A percentile compares a stretch with the other conserved stretches of the same genome.
phyloP scores from a whole-genome alignment of 2,329 filamentous ascomycete species.

The Sclerotiophoma versabilis region DNA sequence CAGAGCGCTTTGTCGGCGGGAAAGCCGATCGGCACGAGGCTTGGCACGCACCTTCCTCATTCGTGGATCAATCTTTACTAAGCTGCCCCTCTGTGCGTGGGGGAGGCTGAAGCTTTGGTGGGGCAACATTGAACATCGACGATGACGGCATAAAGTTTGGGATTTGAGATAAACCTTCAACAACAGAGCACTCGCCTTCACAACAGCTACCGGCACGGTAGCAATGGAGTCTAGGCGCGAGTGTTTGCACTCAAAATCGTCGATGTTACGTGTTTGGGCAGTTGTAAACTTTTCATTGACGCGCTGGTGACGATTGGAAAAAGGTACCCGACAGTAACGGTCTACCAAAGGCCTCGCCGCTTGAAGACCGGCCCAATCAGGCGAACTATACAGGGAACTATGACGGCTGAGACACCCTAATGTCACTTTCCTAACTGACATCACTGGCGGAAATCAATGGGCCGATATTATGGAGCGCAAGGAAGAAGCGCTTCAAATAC shows the following conservation, averaged over 20 bases:
- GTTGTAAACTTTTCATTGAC: conserved; percentile 27
- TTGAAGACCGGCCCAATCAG: conserved; percentile 30
- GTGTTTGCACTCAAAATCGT: not conserved
- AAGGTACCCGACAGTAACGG: conserved; percentile 15
- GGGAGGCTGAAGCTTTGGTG: conserved; percentile 18
- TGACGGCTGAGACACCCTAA: conserved; percentile 16
- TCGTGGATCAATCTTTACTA: conserved; percentile 10
- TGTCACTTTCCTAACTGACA: conserved; percentile 38
- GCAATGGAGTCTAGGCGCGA: not conserved
- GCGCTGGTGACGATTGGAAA: conserved; percentile 32
- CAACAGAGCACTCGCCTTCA: not conserved
- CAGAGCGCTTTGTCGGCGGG: not conserved
- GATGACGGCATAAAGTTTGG: conserved; percentile 11
- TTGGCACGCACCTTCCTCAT: not conserved
- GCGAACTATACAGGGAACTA: conserved; percentile 20
- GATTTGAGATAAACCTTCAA: conserved; percentile 1
- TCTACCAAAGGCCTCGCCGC: conserved; percentile 16
- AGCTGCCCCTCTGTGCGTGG: conserved; percentile 11
- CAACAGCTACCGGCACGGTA: not conserved
- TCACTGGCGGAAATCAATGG: conserved; percentile 42
- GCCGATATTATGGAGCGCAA: conserved; percentile 33
- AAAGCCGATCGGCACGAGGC: conserved; percentile 12
- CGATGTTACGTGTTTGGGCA: conserved; percentile 4
- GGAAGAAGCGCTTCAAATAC: conserved; percentile 34
- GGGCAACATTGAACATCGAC: conserved; percentile 8